Percentiles rank a stretch among this genome's conserved stretches.
phyloP scores from a whole-genome alignment of 495 filamentous ascomycete genomes.

The Jackrogersella minutella region DNA sequence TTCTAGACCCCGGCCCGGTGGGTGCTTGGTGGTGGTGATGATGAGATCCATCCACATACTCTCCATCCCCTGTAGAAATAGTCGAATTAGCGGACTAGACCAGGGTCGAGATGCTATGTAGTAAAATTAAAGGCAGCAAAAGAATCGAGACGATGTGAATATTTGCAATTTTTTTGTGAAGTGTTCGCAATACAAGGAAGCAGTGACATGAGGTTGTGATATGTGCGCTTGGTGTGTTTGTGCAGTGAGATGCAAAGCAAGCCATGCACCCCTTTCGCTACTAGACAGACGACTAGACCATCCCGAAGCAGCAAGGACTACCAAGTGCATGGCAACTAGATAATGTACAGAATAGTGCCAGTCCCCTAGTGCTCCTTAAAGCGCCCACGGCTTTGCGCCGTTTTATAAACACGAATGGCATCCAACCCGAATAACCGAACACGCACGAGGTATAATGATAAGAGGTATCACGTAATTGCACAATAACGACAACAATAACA shows the following conservation, averaged over 20 bases:
- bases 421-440: conserved; percentile 42
- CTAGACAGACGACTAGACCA: conserved; percentile 43
- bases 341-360: conserved; percentile 50
- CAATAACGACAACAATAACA: conserved; percentile 41
- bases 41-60: conserved; percentile 63
- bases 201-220: conserved; percentile 49
- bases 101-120: conserved; percentile 42
- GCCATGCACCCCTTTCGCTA: conserved; percentile 46
- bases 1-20: conserved; percentile 45
- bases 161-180: conserved; percentile 45
- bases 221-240: conserved; percentile 49
- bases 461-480: conserved; percentile 57
- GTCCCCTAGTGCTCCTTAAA: conserved; percentile 42
- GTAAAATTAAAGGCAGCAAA: conserved; percentile 43
- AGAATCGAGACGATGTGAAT: conserved; percentile 34
- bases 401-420: conserved; percentile 48
- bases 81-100: conserved; percentile 42
- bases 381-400: conserved; percentile 45
- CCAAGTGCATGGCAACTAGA: conserved; percentile 45
- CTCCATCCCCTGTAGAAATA: conserved; percentile 56
- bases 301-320: conserved; percentile 44
- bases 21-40: conserved; percentile 69
- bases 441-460: conserved; percentile 48
- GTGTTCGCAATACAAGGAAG: conserved; percentile 45
- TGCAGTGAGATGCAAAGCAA: conserved; percentile 48